Percentiles rank a stretch among this genome's conserved stretches.
Evolutionary conservation across 352 stramenopile species (phyloP).

Genomic region (Phytophthora uliginosa): DNA sequence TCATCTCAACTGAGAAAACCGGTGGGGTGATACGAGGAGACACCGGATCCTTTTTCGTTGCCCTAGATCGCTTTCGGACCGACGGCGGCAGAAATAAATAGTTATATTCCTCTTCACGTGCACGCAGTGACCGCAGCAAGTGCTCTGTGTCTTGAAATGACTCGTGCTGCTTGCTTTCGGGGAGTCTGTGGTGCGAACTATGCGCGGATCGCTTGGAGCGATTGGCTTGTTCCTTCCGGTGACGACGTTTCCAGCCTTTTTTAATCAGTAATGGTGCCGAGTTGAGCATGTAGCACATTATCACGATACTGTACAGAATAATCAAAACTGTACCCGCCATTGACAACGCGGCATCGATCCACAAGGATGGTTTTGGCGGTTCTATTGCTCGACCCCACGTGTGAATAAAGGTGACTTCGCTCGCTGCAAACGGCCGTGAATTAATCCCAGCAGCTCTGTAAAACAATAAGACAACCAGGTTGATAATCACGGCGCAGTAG

Average conservation of each 20-base stretch:
- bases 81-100: slow-evolving; percentile 63
- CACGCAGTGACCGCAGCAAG: slow-evolving; percentile 61
- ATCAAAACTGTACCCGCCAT: slow-evolving; percentile 67
- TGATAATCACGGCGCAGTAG: slow-evolving; percentile 58
- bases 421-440: slow-evolving; percentile 60
- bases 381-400: slow-evolving; percentile 20
- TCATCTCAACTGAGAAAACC: neutral
- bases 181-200: slow-evolving; percentile 33
- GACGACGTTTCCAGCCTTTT: slow-evolving; percentile 74
- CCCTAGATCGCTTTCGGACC: slow-evolving; percentile 17
- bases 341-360: slow-evolving; percentile 48
- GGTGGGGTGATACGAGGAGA: slow-evolving; percentile 13
- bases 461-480: slow-evolving; percentile 69
- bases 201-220: slow-evolving; percentile 54
- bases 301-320: slow-evolving; percentile 52
- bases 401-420: slow-evolving; percentile 46
- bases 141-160: slow-evolving; percentile 76
- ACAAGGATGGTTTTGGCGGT: slow-evolving; percentile 33
- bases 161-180: slow-evolving; percentile 53
- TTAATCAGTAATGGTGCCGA: slow-evolving; percentile 74
- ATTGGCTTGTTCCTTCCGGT: slow-evolving; percentile 47
- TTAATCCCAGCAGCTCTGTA: slow-evolving; percentile 65
- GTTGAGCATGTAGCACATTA: slow-evolving; percentile 77
- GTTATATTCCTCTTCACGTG: slow-evolving; percentile 74
- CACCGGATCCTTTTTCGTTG: slow-evolving; percentile 3